These are phyloP conservation scores for Trypanosomatidae sp. DNA, from an alignment of 208 protist genomes.

Conservation along the genomic window DNA sequence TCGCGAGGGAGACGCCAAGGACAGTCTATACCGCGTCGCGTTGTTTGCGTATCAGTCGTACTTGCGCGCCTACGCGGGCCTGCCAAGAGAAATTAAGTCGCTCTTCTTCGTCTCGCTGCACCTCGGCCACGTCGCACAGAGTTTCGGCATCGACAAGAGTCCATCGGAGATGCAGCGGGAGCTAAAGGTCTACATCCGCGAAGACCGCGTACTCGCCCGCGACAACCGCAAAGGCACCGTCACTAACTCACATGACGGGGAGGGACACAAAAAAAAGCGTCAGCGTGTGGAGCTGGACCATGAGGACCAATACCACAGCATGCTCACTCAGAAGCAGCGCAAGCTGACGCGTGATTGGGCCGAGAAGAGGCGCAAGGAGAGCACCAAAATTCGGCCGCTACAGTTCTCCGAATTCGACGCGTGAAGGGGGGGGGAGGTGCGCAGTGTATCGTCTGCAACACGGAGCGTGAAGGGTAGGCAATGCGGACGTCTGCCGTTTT, in stretches of 20 bases:
- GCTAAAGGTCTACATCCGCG: conserved; percentile 55
- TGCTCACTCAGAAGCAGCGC: conserved; percentile 77
- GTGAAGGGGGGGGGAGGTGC: not conserved
- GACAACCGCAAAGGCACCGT: conserved; percentile 55
- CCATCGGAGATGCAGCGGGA: conserved; percentile 79
- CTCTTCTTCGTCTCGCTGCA: conserved; percentile 92
- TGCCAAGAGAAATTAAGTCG: conserved; percentile 45
- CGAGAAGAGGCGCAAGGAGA: conserved; percentile 58
- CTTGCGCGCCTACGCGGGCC: conserved; percentile 96
- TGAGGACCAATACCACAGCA: conserved; percentile 74
- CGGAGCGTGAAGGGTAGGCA: not conserved
- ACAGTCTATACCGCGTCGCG: conserved; percentile 96
- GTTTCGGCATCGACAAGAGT: conserved; percentile 90
- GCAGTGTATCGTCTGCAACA: not conserved
- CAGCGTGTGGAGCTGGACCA: conserved; percentile 74
- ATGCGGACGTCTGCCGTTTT: not conserved
- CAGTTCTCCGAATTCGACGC: conserved; percentile 88
- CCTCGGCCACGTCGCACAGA: conserved; percentile 93
- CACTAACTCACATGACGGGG: conserved; percentile 13
- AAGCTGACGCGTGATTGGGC: conserved; percentile 79
- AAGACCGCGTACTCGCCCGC: conserved; percentile 66
- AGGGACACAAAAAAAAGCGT: conserved; percentile 35
- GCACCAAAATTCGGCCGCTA: conserved; percentile 53
- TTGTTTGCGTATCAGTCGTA: conserved; percentile 98
- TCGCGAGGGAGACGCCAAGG: conserved; percentile 37